Conservation (phyloP, 192 early-diverging fungal genomes). For the Gamsiella multidivaricata region DNA sequence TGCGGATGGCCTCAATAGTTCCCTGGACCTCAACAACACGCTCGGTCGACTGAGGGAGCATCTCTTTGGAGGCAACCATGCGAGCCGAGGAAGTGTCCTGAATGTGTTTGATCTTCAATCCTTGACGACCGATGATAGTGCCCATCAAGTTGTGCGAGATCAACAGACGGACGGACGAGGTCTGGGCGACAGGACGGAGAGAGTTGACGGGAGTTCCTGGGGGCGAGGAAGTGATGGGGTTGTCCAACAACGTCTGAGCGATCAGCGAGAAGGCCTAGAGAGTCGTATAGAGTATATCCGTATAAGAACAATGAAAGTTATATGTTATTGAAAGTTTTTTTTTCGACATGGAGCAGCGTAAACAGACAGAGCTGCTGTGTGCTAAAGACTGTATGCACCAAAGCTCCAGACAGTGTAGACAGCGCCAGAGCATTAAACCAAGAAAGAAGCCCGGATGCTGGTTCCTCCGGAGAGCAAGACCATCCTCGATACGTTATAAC, state of each 20-base stretch:
- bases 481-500: no score
- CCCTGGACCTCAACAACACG: constrained; percentile 92
- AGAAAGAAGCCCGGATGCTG: no score
- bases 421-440: no score
- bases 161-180: constrained; percentile 82
- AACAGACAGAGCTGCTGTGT: no score
- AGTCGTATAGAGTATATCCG: neutral
- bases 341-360: no score
- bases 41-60: constrained; percentile 94
- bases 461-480: no score
- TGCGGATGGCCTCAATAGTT: constrained; percentile 83
- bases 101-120: constrained; percentile 95
- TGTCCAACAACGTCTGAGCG: constrained; percentile 81
- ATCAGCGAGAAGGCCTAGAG: constrained; percentile 86
- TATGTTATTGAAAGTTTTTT: no score
- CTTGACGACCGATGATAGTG: constrained; percentile 93
- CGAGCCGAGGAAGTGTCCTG: constrained; percentile 89
- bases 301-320: neutral
- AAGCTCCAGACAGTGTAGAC: no score
- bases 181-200: constrained; percentile 56
- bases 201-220: constrained; percentile 62
- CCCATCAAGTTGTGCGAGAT: constrained; percentile 94
- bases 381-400: no score
- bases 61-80: constrained; percentile 90
- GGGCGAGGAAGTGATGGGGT: constrained; percentile 72